Base-by-base conservation (phyloP, 2,329 filamentous ascomycete genomes). In the Sphaerulina vaccinii region DNA sequence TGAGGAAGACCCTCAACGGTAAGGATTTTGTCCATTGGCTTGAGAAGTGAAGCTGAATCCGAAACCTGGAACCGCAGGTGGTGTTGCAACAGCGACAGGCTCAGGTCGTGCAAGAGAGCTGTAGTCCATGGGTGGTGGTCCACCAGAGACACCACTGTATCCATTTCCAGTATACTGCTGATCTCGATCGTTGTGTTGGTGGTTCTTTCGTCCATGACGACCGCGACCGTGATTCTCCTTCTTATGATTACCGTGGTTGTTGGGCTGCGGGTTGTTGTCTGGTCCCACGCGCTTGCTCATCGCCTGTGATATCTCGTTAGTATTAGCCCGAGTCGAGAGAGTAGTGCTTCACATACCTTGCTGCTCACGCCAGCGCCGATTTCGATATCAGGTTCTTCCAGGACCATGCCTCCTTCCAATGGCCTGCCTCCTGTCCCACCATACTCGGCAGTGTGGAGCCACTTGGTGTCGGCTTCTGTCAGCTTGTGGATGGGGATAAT, bases 301-400 rank as follows among this genome's bases (percentile, higher is more conserved):
- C 9, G 68, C 69, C 45, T 49, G 27, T 9, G 11, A 21, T 40
- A 16, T 13, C 18, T 49, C 9, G 36, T 49, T 11, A 49, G 45
- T 39, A 22, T 6, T n/a, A n/a, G n/a, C n/a, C n/a, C n/a, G n/a
- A 27, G 23, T 27, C 10, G 11, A 3, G 15, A 9, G 33, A 27
- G 27, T 29, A 2, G 10, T 9, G 9, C 15, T 16, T 13, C 27
- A 37, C 37, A 33, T 49, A 49, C 45, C 77, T 99, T 99, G 37
- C 90, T 96, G 15, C 91, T 96, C 11, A 99, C 95, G 50, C 93
- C 93, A 15, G 92, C 91, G 47, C 93, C 93, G 52, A 99, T 99
- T 72, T 99, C 93, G 63, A 99, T 99, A 67, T 99, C 93, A 2
- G 93, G 93, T 72, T 99, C 93, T 69, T 99, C 93, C 21, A 99